Base-by-base conservation (phyloP, 768 basidiomycete genomes). In the Suillus tomentosus region DNA sequence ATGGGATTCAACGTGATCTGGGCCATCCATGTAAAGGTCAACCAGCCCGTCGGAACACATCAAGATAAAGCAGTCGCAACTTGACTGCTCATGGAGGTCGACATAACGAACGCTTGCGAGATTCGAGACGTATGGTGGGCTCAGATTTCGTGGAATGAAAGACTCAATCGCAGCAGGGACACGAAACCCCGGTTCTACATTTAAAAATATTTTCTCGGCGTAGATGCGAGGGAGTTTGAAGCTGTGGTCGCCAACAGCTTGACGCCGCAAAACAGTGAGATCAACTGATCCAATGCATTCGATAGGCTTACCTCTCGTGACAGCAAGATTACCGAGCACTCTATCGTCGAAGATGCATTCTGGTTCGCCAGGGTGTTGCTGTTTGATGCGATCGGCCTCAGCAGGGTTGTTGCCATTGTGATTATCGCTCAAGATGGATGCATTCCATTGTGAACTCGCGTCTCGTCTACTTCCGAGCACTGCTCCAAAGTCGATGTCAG, bases 71-170 rank as follows among this genome's bases (percentile, higher is more conserved):
- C 72, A 69, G 27, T 76, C 71, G 15, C 64, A 66, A 10, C 66
- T 65, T 9, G 65, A 71, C 36, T 65, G 55, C 15, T 73, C 59
- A 17, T 59, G 48, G 36, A 84, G 70, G 37, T 75, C 65, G 45
- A 80, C 71, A 62, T 84, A 81, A 45, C 66, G 76, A 31, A 84
- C 74, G 17, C 84, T 81, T 13, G 84, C 75, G 9, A 71, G 60
- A 53, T 80, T 79, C 9, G 80, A 81, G 37, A 87, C 65, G 70
- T 87, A 87, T 13, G 85, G 85, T 5, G 85, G 84, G 0, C 85
- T 85, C 31, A 72, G 62, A 67, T 79, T 82, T 17, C 84, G 79
- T 22, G 71, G 66, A n/a, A 82, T 72, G 69, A 82, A 80, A 19
- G 78, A 79, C 22, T 75, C 70, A 10, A 82, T 70, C 61, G 76